Conservation (phyloP, 768 basidiomycete genomes). For the Lactarius psammicola region DNA sequence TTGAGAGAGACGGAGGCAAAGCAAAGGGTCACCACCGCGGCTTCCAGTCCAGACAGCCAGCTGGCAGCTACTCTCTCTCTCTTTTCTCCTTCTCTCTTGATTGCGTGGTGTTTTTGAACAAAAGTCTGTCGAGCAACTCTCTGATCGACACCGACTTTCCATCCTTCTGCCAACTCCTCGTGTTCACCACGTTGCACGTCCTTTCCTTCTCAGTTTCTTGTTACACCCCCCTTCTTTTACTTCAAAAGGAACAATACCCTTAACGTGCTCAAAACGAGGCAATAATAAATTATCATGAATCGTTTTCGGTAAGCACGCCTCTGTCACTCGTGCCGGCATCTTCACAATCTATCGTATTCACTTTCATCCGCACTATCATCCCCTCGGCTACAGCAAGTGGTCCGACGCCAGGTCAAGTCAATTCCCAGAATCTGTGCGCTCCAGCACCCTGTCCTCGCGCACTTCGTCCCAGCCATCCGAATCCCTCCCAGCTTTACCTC, state of each 20-base stretch:
- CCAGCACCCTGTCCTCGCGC: conserved; percentile 27
- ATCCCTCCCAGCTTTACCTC: conserved; percentile 57
- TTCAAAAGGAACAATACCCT: conserved; percentile 27
- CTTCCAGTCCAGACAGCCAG: background rate
- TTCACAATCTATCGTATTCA: conserved; percentile 22
- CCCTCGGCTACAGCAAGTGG: conserved; percentile 57
- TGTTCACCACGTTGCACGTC: conserved; percentile 72
- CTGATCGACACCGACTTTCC: conserved; percentile 10
- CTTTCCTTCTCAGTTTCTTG: conserved; percentile 32
- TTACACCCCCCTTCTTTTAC: conserved; percentile 28
- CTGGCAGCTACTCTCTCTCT: background rate
- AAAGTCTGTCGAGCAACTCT: background rate
- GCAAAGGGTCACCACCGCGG: background rate
- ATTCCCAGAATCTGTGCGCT: conserved; percentile 36
- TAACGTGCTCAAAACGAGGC: conserved; percentile 75
- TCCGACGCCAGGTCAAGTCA: conserved; percentile 63
- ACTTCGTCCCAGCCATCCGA: conserved; percentile 34
- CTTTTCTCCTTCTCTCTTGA: background rate
- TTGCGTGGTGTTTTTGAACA: background rate
- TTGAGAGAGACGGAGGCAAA: background rate
- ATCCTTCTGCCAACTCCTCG: conserved; percentile 48
- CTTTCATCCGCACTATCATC: conserved; percentile 30
- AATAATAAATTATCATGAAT: conserved; percentile 49
- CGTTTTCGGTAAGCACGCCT: conserved; percentile 70
- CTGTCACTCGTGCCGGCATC: conserved; percentile 20